Base-by-base conservation (phyloP, 331 rosid species). In the Arachis monticola region DNA sequence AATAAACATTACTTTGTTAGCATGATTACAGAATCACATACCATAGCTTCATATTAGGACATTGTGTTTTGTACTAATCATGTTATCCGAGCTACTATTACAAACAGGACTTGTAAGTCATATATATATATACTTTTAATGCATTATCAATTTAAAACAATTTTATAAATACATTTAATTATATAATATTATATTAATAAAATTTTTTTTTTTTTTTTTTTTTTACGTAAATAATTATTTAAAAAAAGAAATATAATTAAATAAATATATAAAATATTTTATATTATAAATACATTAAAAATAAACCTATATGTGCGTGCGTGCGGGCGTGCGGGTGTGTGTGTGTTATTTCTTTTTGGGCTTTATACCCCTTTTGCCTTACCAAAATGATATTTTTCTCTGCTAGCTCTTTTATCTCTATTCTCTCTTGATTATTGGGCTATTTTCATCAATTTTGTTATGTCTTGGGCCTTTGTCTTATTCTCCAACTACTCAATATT, bases 1-100 rank as follows among this genome's bases (percentile, higher is more conserved):
- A 27, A 27, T 27, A 42, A 11, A 17, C 64, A 74, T 74, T 40
- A 58, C 30, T 67, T 41, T 57, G 10, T 57, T 57, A 17, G 61
- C 61, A 57, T 57, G 61, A 17, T 7, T 57, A 57, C n/a, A 22
- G 61, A 32, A 22, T 22, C 35, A 57, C 11, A 7, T 57, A 42
- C 7, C 7, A 42, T 42, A 7, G 61, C 61, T 57, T 57, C 11
- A 57, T 17, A 5, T 57, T 57, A 57, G 38, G 61, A 57, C 61
- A 57, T 55, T 55, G 14, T 55, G 60, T 5, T 55, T 55, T 13
- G 60, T 13, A 6, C 60, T 13, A 1, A 7, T 55, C 30, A 42
- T 42, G 27, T 1, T 55, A 55, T 13, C 60, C 60, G 13, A 55
- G 8, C 30, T 14, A 55, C 30, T 48, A 48, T 0, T 11, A 52